phyloP scores from a whole-genome alignment of 1,284 basidiomycete genomes.

The Cryptococcus amylolentus region DNA sequence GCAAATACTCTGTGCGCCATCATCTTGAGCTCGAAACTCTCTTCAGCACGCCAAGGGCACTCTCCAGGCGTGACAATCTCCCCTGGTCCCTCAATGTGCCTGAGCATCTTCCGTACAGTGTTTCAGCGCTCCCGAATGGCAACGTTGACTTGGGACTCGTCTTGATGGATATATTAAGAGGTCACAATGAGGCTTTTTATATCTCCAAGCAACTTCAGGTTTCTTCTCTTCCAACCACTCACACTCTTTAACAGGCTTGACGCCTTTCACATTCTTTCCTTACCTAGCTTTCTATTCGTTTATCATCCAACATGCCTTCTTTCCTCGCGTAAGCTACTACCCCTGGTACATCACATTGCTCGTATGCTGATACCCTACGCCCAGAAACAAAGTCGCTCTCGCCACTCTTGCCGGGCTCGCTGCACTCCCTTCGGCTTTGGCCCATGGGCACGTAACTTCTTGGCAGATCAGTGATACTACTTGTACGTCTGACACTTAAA shows the following conservation, averaged over 20 bases:
- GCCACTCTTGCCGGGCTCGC: neutral
- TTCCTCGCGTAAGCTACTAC: neutral
- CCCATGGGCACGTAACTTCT: slow-evolving; percentile 20
- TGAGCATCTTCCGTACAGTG: no score
- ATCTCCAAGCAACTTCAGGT: no score
- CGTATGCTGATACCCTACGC: neutral
- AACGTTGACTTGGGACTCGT: no score
- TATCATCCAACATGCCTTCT: neutral
- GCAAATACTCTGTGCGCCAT: no score
- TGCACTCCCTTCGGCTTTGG: slow-evolving; percentile 7
- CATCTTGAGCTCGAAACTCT: no score
- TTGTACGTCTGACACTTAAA: neutral
- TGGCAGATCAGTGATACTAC: slow-evolving; percentile 14
- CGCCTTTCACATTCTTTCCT: neutral
- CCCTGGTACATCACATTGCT: neutral
- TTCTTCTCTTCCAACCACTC: neutral
- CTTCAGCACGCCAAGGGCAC: no score
- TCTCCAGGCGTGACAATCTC: no score
- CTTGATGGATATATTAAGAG: no score
- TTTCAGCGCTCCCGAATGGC: no score
- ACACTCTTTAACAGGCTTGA: neutral
- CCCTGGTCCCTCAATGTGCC: no score
- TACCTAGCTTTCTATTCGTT: neutral
- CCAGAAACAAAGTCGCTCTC: neutral
- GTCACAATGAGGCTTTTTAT: no score